These are phyloP conservation scores for Phytopythium vexans DNA, from an alignment of 352 stramenopile species.

Conservation along the genomic window DNA sequence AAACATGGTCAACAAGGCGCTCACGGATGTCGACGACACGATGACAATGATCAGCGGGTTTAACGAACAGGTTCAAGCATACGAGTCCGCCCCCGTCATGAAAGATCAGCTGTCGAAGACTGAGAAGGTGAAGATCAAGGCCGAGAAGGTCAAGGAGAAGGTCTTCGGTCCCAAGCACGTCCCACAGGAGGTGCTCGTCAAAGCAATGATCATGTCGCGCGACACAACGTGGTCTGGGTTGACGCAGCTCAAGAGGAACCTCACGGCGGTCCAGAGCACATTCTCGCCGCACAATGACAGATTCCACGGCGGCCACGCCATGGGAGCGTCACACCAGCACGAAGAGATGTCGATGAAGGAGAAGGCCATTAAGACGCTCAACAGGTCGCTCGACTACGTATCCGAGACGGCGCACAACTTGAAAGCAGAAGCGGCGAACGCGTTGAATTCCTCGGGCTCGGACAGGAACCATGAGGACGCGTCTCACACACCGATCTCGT, in stretches of 20 bases:
- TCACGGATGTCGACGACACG: conserved; percentile 28
- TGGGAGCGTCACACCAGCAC: neutral
- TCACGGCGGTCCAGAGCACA: too few species aligned
- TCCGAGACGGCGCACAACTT: conserved; percentile 1
- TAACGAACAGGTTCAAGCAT: conserved; percentile 10
- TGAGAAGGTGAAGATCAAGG: conserved; percentile 4
- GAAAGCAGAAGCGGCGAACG: neutral
- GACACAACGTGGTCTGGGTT: too few species aligned
- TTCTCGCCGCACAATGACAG: too few species aligned
- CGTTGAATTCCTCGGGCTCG: neutral
- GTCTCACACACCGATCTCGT: too few species aligned
- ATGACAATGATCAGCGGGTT: conserved; percentile 22
- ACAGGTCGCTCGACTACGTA: conserved; percentile 7
- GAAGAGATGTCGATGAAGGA: neutral
- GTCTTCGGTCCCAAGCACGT: too few species aligned
- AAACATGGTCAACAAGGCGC: conserved; percentile 15
- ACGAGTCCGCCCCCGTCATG: conserved; percentile 13
- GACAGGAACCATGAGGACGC: too few species aligned
- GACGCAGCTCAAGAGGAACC: too few species aligned
- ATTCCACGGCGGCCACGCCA: neutral
- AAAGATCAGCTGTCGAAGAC: conserved; percentile 5
- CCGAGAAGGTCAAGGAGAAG: conserved; percentile 9
- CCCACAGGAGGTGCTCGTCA: too few species aligned
- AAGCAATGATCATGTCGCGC: too few species aligned
- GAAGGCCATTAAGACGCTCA: conserved; percentile 4